Evolutionary conservation across 2,329 filamentous ascomycete species (phyloP).

Genomic region (Coniella vitis): DNA sequence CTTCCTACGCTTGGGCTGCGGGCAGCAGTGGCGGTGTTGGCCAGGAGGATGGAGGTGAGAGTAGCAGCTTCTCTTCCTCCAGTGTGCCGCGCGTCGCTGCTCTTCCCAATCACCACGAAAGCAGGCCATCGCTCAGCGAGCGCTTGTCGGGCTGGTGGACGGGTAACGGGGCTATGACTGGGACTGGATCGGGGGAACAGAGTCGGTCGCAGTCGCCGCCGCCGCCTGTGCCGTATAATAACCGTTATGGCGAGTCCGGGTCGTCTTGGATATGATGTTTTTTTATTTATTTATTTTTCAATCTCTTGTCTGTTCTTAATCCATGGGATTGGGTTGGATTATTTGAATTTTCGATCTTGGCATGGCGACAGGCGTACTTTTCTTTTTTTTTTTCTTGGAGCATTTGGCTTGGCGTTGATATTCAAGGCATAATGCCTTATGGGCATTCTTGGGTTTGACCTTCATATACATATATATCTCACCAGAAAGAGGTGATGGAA

Average conservation of each 20-base stretch:
- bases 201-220: slow-evolving; percentile 4
- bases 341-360: no score
- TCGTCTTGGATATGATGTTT: background rate
- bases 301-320: background rate
- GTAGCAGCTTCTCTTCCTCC: background rate
- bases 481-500: no score
- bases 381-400: no score
- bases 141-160: slow-evolving; percentile 13
- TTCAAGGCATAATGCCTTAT: no score
- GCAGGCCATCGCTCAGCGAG: slow-evolving; percentile 1
- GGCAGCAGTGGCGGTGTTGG: background rate
- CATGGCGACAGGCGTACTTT: no score
- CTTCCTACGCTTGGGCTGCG: no score
- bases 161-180: background rate
- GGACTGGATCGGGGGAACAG: background rate
- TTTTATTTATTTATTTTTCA: background rate
- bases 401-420: no score
- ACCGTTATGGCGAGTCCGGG: background rate
- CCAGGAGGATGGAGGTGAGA: slow-evolving; percentile 6
- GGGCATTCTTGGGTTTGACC: no score
- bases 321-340: background rate
- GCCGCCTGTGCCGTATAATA: slow-evolving; percentile 13
- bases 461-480: no score
- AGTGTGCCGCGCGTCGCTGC: background rate
- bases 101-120: no score